Evolutionary conservation across 2,329 filamentous ascomycete species (phyloP).

Genomic region (Cryphonectria parasitica): DNA sequence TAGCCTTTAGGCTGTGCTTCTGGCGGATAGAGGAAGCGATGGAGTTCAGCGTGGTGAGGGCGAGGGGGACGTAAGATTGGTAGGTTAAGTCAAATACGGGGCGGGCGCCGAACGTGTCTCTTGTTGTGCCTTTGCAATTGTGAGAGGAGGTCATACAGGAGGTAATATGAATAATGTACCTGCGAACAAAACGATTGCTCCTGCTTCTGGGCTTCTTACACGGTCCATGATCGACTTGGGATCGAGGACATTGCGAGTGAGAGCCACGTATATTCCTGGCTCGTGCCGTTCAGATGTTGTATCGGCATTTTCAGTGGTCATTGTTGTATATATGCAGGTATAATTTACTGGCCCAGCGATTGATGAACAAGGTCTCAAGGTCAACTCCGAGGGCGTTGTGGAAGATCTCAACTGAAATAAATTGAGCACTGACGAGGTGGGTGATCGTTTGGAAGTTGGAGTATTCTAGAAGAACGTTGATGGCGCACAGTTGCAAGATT

Average conservation of each 20-base stretch:
- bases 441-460: too few species aligned
- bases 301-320: neutral
- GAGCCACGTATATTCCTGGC: slow-evolving; percentile 61
- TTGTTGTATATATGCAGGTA: neutral
- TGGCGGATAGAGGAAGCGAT: slow-evolving; percentile 62
- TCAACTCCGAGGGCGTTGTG: neutral
- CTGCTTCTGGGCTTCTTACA: slow-evolving; percentile 74
- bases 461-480: too few species aligned
- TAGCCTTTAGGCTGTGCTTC: slow-evolving; percentile 69
- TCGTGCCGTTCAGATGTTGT: slow-evolving; percentile 2
- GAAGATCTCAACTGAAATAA: neutral
- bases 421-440: neutral
- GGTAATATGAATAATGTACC: slow-evolving; percentile 52
- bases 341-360: too few species aligned
- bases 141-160: neutral
- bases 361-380: neutral
- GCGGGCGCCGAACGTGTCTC: slow-evolving; percentile 72
- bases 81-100: slow-evolving; percentile 78
- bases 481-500: too few species aligned
- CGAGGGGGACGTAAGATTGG: slow-evolving; percentile 71
- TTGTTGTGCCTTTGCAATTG: slow-evolving; percentile 64
- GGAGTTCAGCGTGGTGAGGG: slow-evolving; percentile 67
- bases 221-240: slow-evolving; percentile 61
- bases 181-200: slow-evolving; percentile 77
- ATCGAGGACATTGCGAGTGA: slow-evolving; percentile 67